Percentiles rank a stretch among this genome's conserved stretches.
Evolutionary conservation across 495 filamentous ascomycete species (phyloP).

Genomic region (Chaetomium fimeti): DNA sequence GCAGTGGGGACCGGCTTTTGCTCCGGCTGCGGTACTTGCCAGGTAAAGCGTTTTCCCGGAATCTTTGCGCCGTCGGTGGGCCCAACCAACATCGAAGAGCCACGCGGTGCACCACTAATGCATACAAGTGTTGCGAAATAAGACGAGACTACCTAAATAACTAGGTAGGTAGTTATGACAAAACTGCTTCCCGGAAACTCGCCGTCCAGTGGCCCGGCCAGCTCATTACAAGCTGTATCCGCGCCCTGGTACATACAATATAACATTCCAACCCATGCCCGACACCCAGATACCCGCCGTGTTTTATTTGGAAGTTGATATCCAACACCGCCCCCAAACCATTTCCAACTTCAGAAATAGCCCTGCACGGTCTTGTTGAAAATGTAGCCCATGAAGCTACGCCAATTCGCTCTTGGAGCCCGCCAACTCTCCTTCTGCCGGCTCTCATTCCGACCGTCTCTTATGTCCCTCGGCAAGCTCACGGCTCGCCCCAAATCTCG

Average conservation of each 20-base stretch:
- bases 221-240: too few relatives aligned
- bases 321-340: conserved; percentile 18
- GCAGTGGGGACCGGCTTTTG: conserved; percentile 32
- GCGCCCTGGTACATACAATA: too few relatives aligned
- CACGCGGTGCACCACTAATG: too few relatives aligned
- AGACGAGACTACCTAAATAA: too few relatives aligned
- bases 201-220: too few relatives aligned
- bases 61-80: background rate
- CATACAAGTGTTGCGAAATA: too few relatives aligned
- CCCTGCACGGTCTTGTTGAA: background rate
- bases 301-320: conserved; percentile 23
- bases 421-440: background rate
- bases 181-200: too few relatives aligned
- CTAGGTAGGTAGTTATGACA: too few relatives aligned
- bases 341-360: background rate
- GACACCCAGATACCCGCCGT: background rate
- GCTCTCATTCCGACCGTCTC: too few relatives aligned
- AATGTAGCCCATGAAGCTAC: background rate
- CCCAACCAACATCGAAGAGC: too few relatives aligned
- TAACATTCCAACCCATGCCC: background rate
- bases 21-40: conserved; percentile 23
- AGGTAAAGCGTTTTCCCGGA: conserved; percentile 34
- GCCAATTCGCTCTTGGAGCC: background rate
- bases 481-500: conserved; percentile 67
- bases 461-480: conserved; percentile 13